A percentile compares a stretch with the other conserved stretches of the same genome.
Evolutionary conservation across 371 early-diverging fungal genomes (phyloP).

Genomic region (Lichtheimia ornata): DNA sequence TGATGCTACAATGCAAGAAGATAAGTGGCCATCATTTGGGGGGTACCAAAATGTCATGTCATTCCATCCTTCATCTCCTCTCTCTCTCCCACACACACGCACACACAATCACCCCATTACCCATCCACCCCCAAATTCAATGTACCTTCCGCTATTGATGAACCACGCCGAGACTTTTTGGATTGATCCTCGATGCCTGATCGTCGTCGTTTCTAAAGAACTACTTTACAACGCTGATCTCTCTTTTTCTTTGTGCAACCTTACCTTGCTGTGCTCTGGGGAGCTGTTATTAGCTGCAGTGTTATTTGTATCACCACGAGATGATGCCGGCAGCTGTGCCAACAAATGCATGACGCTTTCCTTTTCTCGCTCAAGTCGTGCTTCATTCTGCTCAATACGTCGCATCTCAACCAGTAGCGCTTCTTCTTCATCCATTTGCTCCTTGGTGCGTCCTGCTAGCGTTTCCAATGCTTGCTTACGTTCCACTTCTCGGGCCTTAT

Average conservation of each 20-base stretch:
- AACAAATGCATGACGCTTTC: conserved; percentile 68
- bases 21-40: no score
- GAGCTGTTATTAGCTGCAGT: conserved; percentile 23
- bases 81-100: no score
- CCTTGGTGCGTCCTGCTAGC: conserved; percentile 71
- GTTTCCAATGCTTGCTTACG: conserved; percentile 77
- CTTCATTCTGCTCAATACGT: conserved; percentile 78
- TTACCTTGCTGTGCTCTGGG: conserved; percentile 15
- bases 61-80: neutral
- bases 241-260: neutral
- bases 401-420: conserved; percentile 72
- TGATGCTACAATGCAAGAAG: conserved; percentile 1
- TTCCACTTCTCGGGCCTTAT: conserved; percentile 71
- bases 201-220: conserved; percentile 37
- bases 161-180: no score
- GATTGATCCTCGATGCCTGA: conserved; percentile 6
- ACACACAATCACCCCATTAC: neutral
- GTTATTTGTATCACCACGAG: conserved; percentile 9
- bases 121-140: no score
- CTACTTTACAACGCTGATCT: conserved; percentile 10
- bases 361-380: conserved; percentile 69
- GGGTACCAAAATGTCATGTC: neutral
- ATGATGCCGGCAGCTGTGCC: conserved; percentile 44
- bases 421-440: conserved; percentile 88
- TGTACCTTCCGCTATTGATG: no score